Base-by-base conservation (phyloP, 768 basidiomycete species). In the Termitomyces sp. region DNA sequence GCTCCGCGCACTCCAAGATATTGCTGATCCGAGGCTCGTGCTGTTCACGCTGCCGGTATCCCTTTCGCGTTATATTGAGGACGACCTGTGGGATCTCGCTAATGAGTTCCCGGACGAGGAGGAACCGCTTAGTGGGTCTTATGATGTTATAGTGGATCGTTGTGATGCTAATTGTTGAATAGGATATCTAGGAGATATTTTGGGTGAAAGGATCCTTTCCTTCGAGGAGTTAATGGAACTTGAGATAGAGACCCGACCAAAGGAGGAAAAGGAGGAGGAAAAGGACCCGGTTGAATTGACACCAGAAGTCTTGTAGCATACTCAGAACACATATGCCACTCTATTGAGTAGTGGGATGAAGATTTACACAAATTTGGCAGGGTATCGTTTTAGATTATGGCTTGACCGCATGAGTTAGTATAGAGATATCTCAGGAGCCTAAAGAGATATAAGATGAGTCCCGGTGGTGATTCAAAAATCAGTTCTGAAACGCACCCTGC, bases 401-500 rank as follows among this genome's bases (percentile, higher is more conserved):
- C 15, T 31, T 5, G 13, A 5, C 23, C 10, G 16, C 7, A 33
- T 56, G n/a, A n/a, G n/a, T n/a, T 43, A 57, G 27, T 57, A 55
- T 0, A 59, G 58, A 31, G 56, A 58, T 23, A 60, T 57, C 41
- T 62, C 61, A 15, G 54, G 56, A 9, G 48, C 53, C 61, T 62
- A 42, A 27, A 39, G 27, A 20, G 15, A 45, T 44, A 27, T 13
- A n/a, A 11, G 29, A 42, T 48, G 25, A 58, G 32, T 16, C 46
- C 10, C 13, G 11, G 13, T 3, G n/a, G 13, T 31, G 22, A 18
- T 33, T 9, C 22, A 13, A 33, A 13, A 29, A 13, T 9, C 42
- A 42, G 35, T 16, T 35, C 18, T n/a, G 10, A 43, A 18, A 78
- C 85, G 62, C 62, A 94, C 90, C 64, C 68, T 50, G 33, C 84